phyloP scores from a whole-genome alignment of 2,329 filamentous ascomycete genomes.

The Epichloe festucae region DNA sequence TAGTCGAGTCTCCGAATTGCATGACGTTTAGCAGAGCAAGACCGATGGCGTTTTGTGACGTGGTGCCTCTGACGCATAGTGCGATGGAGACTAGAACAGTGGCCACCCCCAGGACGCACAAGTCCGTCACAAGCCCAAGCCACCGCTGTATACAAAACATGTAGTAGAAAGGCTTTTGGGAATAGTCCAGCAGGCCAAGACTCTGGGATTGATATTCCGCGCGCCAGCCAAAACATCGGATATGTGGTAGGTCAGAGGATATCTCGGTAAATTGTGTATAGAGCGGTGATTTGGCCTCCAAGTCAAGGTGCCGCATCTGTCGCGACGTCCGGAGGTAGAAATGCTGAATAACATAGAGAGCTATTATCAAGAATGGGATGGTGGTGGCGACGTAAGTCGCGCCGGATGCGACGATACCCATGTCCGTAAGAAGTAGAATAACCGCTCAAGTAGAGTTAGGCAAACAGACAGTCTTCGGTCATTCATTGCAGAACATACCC shows the following conservation, averaged over 20 bases:
- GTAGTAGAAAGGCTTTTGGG: slow-evolving; percentile 19
- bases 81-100: slow-evolving; percentile 22
- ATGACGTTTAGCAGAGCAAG: slow-evolving; percentile 6
- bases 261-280: slow-evolving; percentile 27
- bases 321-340: slow-evolving; percentile 35
- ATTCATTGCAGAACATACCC: no score
- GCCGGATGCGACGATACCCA: no score
- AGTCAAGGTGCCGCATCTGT: slow-evolving; percentile 39
- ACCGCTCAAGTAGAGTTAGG: no score
- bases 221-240: slow-evolving; percentile 14
- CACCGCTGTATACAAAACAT: slow-evolving; percentile 33
- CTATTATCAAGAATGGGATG: slow-evolving; percentile 7
- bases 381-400: no score
- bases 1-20: slow-evolving; percentile 3
- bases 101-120: slow-evolving; percentile 16
- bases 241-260: slow-evolving; percentile 12
- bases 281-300: slow-evolving; percentile 38
- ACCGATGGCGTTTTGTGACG: slow-evolving; percentile 2
- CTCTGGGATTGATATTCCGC: slow-evolving; percentile 25
- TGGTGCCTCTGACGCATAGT: neutral
- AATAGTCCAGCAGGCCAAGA: slow-evolving; percentile 24
- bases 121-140: slow-evolving; percentile 30
- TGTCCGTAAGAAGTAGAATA: no score
- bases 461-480: no score
- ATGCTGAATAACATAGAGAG: slow-evolving; percentile 12